Conservation (phyloP, 1,284 basidiomycete genomes). For the Cutaneotrichosporon curvatum region DNA sequence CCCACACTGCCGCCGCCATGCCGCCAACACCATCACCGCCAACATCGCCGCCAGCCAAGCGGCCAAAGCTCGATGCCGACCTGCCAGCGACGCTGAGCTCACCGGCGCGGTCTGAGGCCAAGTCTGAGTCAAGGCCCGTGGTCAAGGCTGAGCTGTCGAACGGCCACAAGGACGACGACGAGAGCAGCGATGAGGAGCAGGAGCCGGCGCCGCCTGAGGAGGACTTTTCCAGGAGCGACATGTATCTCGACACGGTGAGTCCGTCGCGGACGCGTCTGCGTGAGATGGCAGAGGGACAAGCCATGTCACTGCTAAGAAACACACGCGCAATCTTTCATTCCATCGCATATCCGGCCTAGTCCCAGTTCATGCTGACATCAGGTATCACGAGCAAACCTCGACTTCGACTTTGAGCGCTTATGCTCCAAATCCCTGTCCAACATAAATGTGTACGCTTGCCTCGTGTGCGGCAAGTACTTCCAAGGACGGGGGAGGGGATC, state of each 20-base stretch:
- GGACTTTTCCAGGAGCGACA: conserved; percentile 62
- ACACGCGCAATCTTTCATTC: too few species aligned
- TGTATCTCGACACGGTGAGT: conserved; percentile 90
- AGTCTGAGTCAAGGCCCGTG: too few species aligned
- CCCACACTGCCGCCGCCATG: too few species aligned
- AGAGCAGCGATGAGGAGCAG: conserved; percentile 49
- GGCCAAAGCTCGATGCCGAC: conserved; percentile 25
- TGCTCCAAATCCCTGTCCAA: conserved; percentile 94
- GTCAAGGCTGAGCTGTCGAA: too few species aligned
- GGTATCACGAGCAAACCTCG: conserved; percentile 81
- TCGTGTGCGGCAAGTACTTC: conserved; percentile 98
- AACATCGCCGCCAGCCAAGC: conserved; percentile 37
- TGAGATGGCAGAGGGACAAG: too few species aligned
- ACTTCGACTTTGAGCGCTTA: conserved; percentile 99
- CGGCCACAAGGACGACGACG: conserved; percentile 1
- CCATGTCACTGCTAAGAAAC: too few species aligned
- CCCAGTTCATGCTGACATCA: conserved; percentile 32
- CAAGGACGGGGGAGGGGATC: conserved; percentile 90
- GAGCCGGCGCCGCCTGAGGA: conserved; percentile 45
- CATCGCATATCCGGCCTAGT: too few species aligned
- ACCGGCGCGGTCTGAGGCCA: background rate
- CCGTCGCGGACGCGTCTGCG: too few species aligned
- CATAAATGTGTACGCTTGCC: conserved; percentile 95
- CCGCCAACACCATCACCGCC: conserved; percentile 24
- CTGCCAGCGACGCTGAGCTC: conserved; percentile 4